These are phyloP conservation scores for Crithidia acanthocephali DNA, from an alignment of 208 protist species.

Conservation along the genomic window DNA sequence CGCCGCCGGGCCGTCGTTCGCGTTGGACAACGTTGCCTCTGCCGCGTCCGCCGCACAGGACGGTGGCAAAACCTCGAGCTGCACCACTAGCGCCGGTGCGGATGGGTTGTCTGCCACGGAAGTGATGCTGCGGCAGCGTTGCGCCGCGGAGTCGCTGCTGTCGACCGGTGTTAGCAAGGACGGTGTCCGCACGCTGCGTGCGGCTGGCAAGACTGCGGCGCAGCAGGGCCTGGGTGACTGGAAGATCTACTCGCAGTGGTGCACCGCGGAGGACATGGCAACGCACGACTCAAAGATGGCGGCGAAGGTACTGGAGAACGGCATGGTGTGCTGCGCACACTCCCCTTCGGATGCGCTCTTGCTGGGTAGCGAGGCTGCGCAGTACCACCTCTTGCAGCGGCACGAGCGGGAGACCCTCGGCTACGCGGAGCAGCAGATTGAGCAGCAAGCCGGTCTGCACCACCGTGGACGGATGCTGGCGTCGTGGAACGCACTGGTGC, in stretches of 20 bases:
- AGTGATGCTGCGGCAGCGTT: conserved; percentile 34
- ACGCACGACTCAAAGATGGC: conserved; percentile 68
- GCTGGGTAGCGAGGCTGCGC: conserved; percentile 62
- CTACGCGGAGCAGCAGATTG: conserved; percentile 79
- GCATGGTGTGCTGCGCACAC: conserved; percentile 66
- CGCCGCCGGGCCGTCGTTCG: conserved; percentile 49
- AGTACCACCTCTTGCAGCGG: conserved; percentile 69
- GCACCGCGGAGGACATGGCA: conserved; percentile 47
- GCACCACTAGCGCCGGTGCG: neutral
- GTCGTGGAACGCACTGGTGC: conserved; percentile 75
- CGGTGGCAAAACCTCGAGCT: neutral
- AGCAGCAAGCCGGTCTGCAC: conserved; percentile 49
- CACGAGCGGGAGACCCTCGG: conserved; percentile 74
- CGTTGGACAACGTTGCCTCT: conserved; percentile 43
- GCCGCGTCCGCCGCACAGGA: conserved; percentile 9
- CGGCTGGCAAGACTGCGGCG: conserved; percentile 66
- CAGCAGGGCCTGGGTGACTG: conserved; percentile 63
- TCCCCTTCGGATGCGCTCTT: conserved; percentile 56
- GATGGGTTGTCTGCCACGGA: conserved; percentile 4
- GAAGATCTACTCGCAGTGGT: conserved; percentile 88
- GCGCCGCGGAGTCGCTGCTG: conserved; percentile 23
- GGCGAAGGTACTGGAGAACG: conserved; percentile 74
- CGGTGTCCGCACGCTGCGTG: conserved; percentile 46
- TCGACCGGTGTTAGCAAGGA: conserved; percentile 25
- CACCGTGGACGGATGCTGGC: conserved; percentile 47